Evolutionary conservation across 305 asterid genomes (phyloP).

Genomic region (Salvia sclarea): DNA sequence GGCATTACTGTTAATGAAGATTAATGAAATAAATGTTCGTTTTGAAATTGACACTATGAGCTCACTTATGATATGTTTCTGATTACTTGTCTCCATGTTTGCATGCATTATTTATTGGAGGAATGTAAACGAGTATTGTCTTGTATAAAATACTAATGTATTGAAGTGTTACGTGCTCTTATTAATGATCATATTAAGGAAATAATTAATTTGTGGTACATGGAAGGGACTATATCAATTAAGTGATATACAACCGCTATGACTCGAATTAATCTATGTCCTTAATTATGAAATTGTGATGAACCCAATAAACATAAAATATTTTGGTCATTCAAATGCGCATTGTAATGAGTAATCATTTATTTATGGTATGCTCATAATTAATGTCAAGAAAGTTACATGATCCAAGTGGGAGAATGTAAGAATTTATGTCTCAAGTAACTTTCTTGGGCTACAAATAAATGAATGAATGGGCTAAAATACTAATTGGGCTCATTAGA

Average conservation of each 20-base stretch:
- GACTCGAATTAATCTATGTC: not conserved
- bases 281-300: not conserved
- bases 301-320: not conserved
- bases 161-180: not conserved
- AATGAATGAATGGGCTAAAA: too few relatives aligned
- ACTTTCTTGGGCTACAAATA: too few relatives aligned
- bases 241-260: not conserved
- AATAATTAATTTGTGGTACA: not conserved
- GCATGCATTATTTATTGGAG: not conserved
- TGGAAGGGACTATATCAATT: not conserved
- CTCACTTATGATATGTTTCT: not conserved
- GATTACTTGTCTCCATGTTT: not conserved
- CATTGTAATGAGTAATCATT: not conserved
- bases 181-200: too few relatives aligned
- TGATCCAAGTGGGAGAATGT: not conserved
- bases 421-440: too few relatives aligned
- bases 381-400: not conserved
- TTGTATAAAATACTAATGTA: not conserved
- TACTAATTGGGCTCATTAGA: too few relatives aligned
- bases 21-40: not conserved
- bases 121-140: not conserved
- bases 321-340: not conserved
- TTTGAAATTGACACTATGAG: not conserved
- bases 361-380: too few relatives aligned
- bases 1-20: not conserved